phyloP scores from a whole-genome alignment of 2,329 filamentous ascomycete genomes.

The Penicillium sp. region DNA sequence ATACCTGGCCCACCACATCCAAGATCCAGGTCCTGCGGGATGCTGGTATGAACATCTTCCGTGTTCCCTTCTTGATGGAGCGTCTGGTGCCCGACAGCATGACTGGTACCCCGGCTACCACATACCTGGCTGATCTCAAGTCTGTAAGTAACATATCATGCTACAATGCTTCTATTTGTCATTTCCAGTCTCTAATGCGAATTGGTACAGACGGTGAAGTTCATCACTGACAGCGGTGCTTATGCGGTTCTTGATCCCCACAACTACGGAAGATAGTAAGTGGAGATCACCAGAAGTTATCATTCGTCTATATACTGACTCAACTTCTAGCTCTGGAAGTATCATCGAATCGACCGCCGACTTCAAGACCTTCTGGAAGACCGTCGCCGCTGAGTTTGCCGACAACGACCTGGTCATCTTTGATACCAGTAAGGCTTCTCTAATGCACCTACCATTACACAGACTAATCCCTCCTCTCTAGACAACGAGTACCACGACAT shows the following conservation, averaged over 20 bases:
- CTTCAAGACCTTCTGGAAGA: slow-evolving; percentile 62
- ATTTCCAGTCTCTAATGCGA: neutral
- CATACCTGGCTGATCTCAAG: slow-evolving; percentile 24
- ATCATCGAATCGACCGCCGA: slow-evolving; percentile 56
- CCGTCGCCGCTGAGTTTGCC: slow-evolving; percentile 56
- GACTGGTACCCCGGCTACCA: slow-evolving; percentile 19
- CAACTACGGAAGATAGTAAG: slow-evolving; percentile 53
- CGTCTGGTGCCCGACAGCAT: slow-evolving; percentile 22
- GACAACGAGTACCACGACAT: slow-evolving; percentile 68
- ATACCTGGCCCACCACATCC: slow-evolving; percentile 24
- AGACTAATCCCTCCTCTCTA: slow-evolving; percentile 20
- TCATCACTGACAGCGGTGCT: slow-evolving; percentile 48
- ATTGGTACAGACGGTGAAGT: slow-evolving; percentile 31
- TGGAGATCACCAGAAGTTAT: neutral
- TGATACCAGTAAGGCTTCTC: slow-evolving; percentile 51
- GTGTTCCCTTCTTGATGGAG: slow-evolving; percentile 30
- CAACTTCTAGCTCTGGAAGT: slow-evolving; percentile 14
- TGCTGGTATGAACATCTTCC: slow-evolving; percentile 28
- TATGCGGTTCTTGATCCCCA: slow-evolving; percentile 62
- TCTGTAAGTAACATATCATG: slow-evolving; percentile 5
- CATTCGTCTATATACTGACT: neutral
- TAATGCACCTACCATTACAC: neutral
- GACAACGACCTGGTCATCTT: slow-evolving; percentile 61
- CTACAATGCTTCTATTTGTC: neutral
- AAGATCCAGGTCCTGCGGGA: slow-evolving; percentile 24